phyloP scores from a whole-genome alignment of 805 yeast genomes.

The Jamesozyma hellenica region DNA sequence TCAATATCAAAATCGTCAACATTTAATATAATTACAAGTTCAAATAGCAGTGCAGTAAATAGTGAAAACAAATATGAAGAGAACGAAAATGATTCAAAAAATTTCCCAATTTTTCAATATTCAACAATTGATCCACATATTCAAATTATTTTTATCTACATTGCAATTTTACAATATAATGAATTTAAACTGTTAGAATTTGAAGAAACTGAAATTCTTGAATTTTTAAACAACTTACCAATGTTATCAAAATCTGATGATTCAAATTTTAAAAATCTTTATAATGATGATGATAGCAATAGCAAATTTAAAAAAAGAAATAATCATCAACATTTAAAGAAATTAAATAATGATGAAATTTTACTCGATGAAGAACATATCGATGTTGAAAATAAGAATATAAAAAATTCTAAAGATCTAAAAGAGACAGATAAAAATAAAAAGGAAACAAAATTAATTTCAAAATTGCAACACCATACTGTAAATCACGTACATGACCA shows the following conservation, averaged over 20 bases:
- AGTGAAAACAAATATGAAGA: neutral
- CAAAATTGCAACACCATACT: too few relatives aligned
- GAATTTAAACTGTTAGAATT: constrained; percentile 72
- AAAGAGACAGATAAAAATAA: neutral
- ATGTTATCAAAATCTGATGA: constrained; percentile 28
- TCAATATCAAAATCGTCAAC: neutral
- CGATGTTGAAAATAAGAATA: neutral
- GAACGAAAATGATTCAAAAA: neutral
- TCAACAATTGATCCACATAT: constrained; percentile 63
- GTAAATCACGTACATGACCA: too few relatives aligned
- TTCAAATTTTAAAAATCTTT: constrained; percentile 21
- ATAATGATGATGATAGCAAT: constrained; percentile 4
- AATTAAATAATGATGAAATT: neutral
- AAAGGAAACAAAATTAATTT: too few relatives aligned
- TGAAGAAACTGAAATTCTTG: constrained; percentile 83
- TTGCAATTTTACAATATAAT: constrained; percentile 72
- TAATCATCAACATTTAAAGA: too few relatives aligned
- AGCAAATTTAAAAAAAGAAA: neutral
- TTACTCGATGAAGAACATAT: neutral
- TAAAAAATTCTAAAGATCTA: too few relatives aligned
- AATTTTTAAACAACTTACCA: constrained; percentile 49
- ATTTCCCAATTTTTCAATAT: too few relatives aligned
- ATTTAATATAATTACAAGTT: neutral
- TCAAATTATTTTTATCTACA: constrained; percentile 62
- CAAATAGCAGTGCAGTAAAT: neutral